Percentiles rank a stretch among this genome's conserved stretches.
phyloP scores from a whole-genome alignment of 768 basidiomycete species.

The Nidula microcarpa region DNA sequence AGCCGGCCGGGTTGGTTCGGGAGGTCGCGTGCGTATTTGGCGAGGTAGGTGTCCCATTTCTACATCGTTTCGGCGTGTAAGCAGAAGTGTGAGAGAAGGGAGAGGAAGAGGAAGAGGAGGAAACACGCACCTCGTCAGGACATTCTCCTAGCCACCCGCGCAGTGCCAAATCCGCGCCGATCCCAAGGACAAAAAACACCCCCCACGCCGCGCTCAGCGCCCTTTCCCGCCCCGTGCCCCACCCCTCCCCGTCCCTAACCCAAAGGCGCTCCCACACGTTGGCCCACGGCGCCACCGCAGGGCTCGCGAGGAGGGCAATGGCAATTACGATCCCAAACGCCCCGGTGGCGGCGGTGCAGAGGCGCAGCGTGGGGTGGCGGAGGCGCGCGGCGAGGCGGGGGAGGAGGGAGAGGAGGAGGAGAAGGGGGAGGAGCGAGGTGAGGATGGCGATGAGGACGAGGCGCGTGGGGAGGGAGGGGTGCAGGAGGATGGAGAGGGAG shows the following conservation, averaged over 20 bases:
- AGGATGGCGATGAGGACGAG: conserved; percentile 35
- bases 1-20: conserved; percentile 53
- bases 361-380: conserved; percentile 46
- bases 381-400: conserved; percentile 38
- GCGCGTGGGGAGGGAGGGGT: conserved; percentile 49
- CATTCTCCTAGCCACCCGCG: conserved; percentile 55
- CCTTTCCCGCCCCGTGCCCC: conserved; percentile 56
- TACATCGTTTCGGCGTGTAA: conserved; percentile 13
- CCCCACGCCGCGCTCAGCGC: conserved; percentile 57
- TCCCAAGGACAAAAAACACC: conserved; percentile 45
- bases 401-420: conserved; percentile 36
- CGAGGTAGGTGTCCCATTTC: conserved; percentile 72
- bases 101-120: neutral
- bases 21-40: conserved; percentile 51
- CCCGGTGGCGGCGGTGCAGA: conserved; percentile 50
- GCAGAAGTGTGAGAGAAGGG: neutral
- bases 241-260: conserved; percentile 33
- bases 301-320: conserved; percentile 49
- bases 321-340: conserved; percentile 53
- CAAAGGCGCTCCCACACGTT: conserved; percentile 64
- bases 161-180: conserved; percentile 52
- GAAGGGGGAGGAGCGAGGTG: conserved; percentile 24
- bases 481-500: conserved; percentile 50
- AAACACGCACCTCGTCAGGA: conserved; percentile 56
- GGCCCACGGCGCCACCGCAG: conserved; percentile 45